These are phyloP conservation scores for Trypanosoma theileri DNA, from an alignment of 208 protist species.

Conservation along the genomic window DNA sequence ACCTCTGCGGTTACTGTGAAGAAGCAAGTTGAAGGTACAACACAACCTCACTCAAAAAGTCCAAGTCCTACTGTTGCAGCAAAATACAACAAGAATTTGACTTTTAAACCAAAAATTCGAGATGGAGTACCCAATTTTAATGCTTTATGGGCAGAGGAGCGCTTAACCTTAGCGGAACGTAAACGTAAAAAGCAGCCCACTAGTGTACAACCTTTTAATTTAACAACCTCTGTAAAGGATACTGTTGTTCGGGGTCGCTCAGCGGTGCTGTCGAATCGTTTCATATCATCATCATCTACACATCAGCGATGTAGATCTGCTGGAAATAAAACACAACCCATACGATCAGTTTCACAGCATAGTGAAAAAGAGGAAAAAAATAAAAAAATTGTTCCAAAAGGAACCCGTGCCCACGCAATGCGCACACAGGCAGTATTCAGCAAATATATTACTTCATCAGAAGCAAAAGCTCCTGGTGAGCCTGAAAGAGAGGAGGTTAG, in stretches of 20 bases:
- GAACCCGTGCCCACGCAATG: conserved; percentile 78
- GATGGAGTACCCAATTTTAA: conserved; percentile 81
- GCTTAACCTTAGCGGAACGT: conserved; percentile 40
- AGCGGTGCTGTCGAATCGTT: conserved; percentile 11
- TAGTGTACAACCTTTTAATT: conserved; percentile 50
- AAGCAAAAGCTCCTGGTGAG: conserved; percentile 34
- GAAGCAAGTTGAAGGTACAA: too few species aligned
- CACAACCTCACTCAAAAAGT: not conserved
- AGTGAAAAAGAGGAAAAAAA: not conserved
- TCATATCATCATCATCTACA: conserved; percentile 6
- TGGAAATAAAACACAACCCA: not conserved
- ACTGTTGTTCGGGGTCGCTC: conserved; percentile 22
- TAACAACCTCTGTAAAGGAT: conserved; percentile 43
- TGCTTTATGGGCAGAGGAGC: conserved; percentile 63
- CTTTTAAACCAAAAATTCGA: conserved; percentile 74
- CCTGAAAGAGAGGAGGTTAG: conserved; percentile 23
- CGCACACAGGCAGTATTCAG: conserved; percentile 71
- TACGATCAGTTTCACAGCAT: not conserved
- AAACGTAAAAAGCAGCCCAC: conserved; percentile 47
- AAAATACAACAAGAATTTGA: conserved; percentile 57
- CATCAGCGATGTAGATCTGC: conserved; percentile 11
- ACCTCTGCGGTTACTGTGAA: not conserved
- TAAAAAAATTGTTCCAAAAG: conserved; percentile 35
- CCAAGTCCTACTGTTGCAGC: conserved; percentile 10
- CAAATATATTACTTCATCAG: conserved; percentile 44